phyloP scores from a whole-genome alignment of 2,329 filamentous ascomycete genomes.

The Aspergillus sojae region DNA sequence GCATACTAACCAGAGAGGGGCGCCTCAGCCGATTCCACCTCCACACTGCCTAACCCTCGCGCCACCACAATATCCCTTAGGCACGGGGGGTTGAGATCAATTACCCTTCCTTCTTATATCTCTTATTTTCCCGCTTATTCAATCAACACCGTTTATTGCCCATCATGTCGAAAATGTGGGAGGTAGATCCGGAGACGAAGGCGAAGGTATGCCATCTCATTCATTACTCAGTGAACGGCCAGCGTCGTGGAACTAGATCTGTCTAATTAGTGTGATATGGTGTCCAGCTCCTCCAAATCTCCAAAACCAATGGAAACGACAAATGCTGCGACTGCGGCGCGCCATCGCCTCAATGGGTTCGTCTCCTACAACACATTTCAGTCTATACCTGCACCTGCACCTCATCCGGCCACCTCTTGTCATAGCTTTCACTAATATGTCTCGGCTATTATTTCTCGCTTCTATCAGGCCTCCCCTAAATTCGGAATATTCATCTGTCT shows the following conservation, averaged over 20 bases:
- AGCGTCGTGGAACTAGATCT: neutral
- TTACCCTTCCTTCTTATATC: neutral
- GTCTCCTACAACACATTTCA: conserved; percentile 23
- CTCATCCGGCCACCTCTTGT: neutral
- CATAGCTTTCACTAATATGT: conserved; percentile 2
- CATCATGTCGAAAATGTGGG: conserved; percentile 80
- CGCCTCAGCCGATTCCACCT: neutral
- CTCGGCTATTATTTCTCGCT: neutral
- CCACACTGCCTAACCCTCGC: neutral
- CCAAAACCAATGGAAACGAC: conserved; percentile 87
- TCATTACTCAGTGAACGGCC: neutral
- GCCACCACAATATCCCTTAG: neutral
- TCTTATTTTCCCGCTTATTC: neutral
- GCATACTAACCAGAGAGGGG: neutral
- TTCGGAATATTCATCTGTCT: conserved; percentile 99
- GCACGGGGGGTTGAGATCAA: neutral
- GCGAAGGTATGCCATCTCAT: conserved; percentile 69
- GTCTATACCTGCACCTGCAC: neutral
- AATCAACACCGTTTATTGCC: neutral
- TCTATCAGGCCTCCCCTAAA: conserved; percentile 73
- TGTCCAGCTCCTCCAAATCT: conserved; percentile 78
- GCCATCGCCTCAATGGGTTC: conserved; percentile 95
- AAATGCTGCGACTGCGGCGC: conserved; percentile 93
- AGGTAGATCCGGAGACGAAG: conserved; percentile 95
- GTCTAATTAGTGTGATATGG: neutral